Evolutionary conservation across 441 rosid species (phyloP), one percentile per base, ranked within the genome.

Genomic region (Bruguiera hainesii): DNA sequence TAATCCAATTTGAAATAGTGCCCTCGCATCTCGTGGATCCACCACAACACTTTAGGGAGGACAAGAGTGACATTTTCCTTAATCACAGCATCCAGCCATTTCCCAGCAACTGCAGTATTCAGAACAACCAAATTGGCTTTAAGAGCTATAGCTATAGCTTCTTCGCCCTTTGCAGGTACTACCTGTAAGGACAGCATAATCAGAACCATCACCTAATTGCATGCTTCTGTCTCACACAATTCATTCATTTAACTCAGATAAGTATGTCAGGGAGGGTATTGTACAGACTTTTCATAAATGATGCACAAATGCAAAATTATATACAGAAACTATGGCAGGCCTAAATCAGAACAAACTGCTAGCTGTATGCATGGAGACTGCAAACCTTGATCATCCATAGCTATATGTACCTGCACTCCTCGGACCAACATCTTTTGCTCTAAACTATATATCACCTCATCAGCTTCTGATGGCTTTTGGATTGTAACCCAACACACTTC

Each of bases 11-110:
- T 90, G 73, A 91, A 91, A 72, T 91, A 91, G 70, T 89, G 91
- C 58, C 97, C 97, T 60, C 96, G 84, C 97, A 89, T 91, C 75
- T 91, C 97, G 69, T 91, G 97, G 70, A 91, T 91, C 97, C 97
- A 91, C 93, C 96, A 91, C 61, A 91, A 75, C 19, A 85, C 76
- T 73, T 91, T 91, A 1, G 91, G 96, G 53, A 91, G 87, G 78
- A 91, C 88, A 6, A 9, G 71, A 50, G 74, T 70, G 73, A 85
- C 84, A 60, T 87, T 72, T 56, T 84, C 88, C 82, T 87, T 87
- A 20, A 91, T 76, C 71, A 91, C 91, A 29, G 80, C 81, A 85
- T 91, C 90, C 61, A 89, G 79, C 97, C 97, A 89, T 64, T 89
- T 91, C 28, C 97, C 96, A 78, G 97, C 85, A 76, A 91, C 97